Conservation (phyloP, 108 stramenopile species). For the Cyclotella sp. region DNA sequence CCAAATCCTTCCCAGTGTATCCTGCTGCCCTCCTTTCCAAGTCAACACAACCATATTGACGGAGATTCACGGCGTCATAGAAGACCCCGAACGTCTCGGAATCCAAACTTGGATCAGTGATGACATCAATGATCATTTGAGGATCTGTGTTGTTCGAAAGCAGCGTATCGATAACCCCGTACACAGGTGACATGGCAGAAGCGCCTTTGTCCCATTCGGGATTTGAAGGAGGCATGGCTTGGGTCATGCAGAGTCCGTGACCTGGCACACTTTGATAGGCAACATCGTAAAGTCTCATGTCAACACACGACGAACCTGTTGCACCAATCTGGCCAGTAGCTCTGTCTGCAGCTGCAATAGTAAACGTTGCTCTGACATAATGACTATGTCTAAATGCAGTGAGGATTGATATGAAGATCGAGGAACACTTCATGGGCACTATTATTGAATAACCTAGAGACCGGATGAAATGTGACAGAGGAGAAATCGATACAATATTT, state of each 20-base stretch:
- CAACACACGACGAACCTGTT: slow-evolving; percentile 15
- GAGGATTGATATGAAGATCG: not conserved
- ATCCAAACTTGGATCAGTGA: slow-evolving; percentile 20
- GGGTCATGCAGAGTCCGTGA: slow-evolving; percentile 21
- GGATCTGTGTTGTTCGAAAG: slow-evolving; percentile 18
- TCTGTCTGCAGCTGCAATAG: slow-evolving; percentile 18
- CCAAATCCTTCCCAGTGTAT: slow-evolving; percentile 20
- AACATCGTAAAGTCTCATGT: not conserved
- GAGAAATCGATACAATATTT: too few relatives aligned
- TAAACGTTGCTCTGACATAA: not conserved
- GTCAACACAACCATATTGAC: slow-evolving; percentile 32
- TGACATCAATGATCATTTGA: slow-evolving; percentile 12
- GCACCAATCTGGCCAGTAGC: slow-evolving; percentile 24
- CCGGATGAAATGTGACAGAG: too few relatives aligned
- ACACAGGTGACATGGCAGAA: slow-evolving; percentile 3
- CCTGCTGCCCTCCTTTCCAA: slow-evolving; percentile 13
- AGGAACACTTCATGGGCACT: not conserved
- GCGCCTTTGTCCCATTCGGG: not conserved
- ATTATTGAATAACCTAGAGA: too few relatives aligned
- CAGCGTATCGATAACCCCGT: not conserved
- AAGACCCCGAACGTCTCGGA: not conserved
- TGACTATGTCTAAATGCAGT: too few relatives aligned
- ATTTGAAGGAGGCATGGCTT: slow-evolving; percentile 10
- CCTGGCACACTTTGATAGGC: slow-evolving; percentile 19
- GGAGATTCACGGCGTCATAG: slow-evolving; percentile 9